These are phyloP conservation scores for Heliocybe sulcata DNA, from an alignment of 1,284 basidiomycete genomes.

Conservation along the genomic window DNA sequence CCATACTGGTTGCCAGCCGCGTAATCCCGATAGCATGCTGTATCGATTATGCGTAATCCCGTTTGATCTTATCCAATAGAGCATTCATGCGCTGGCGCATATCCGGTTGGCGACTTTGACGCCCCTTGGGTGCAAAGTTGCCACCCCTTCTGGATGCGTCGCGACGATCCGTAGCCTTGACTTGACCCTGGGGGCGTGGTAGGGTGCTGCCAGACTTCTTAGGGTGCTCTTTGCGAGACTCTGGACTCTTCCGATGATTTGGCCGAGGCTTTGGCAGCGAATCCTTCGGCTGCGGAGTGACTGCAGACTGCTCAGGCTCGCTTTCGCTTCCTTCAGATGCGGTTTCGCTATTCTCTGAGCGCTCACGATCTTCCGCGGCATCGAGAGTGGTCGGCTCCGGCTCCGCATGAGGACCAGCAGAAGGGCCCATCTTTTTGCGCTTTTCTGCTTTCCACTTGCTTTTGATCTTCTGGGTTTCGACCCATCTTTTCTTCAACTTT, in stretches of 20 bases:
- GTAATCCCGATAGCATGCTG: not conserved
- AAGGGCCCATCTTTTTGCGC: conserved; percentile 17
- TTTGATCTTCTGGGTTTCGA: conserved; percentile 67
- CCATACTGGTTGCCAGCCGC: too few relatives aligned
- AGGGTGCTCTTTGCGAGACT: too few relatives aligned
- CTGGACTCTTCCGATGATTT: too few relatives aligned
- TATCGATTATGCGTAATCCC: conserved; percentile 33
- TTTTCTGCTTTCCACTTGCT: conserved; percentile 74
- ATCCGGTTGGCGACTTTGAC: conserved; percentile 48
- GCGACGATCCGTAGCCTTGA: too few relatives aligned
- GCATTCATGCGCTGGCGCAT: conserved; percentile 76
- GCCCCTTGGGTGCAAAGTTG: conserved; percentile 6
- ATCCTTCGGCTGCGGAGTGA: too few relatives aligned
- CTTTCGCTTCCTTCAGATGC: too few relatives aligned
- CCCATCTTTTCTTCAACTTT: conserved; percentile 68
- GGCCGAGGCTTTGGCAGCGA: too few relatives aligned
- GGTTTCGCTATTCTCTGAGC: too few relatives aligned
- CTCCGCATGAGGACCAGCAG: not conserved
- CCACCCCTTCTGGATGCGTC: not conserved
- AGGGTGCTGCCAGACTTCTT: too few relatives aligned
- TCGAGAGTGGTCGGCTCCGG: too few relatives aligned
- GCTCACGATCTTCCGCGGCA: not conserved
- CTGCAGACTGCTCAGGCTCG: too few relatives aligned
- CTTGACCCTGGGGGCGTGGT: too few relatives aligned
- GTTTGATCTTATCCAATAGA: conserved; percentile 73